These are phyloP conservation scores for Saccharomycopsis oosterbeekiorum DNA, from an alignment of 805 yeast genomes.

Conservation along the genomic window DNA sequence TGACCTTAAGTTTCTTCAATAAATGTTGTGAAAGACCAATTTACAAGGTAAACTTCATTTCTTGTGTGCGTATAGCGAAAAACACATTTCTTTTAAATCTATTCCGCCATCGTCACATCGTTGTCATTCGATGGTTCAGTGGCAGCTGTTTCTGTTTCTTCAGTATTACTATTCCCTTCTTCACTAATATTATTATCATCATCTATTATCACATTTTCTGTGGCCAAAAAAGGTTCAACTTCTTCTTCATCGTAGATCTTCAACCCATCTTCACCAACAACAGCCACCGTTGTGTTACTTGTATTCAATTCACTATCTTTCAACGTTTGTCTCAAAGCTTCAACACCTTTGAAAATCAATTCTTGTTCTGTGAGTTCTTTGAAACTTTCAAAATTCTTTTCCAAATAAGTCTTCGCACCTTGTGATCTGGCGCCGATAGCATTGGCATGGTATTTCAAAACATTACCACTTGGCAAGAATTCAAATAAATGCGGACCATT, in stretches of 20 bases:
- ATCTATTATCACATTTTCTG: background rate
- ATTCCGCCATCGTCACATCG: background rate
- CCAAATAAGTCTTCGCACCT: slow-evolving; percentile 94
- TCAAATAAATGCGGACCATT: slow-evolving; percentile 91
- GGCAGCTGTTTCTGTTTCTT: background rate
- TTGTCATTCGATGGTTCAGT: background rate
- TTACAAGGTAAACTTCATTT: too few species aligned
- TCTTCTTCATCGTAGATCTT: slow-evolving; percentile 77
- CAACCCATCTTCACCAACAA: slow-evolving; percentile 81
- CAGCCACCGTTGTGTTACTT: slow-evolving; percentile 81
- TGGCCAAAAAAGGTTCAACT: slow-evolving; percentile 35
- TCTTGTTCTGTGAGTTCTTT: slow-evolving; percentile 54
- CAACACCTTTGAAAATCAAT: slow-evolving; percentile 75
- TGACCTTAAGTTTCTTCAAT: too few species aligned
- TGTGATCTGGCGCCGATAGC: slow-evolving; percentile 99
- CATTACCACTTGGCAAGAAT: slow-evolving; percentile 93
- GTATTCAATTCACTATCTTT: slow-evolving; percentile 87
- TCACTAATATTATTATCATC: background rate
- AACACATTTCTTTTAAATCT: background rate
- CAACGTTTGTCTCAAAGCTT: slow-evolving; percentile 86
- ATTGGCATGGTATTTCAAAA: slow-evolving; percentile 81
- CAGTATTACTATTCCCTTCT: background rate
- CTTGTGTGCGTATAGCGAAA: too few species aligned
- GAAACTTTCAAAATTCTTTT: slow-evolving; percentile 68
- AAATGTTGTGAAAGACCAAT: too few species aligned